These are phyloP conservation scores for Microdochium bolleyi DNA, from an alignment of 2,329 filamentous ascomycete genomes.

Conservation along the genomic window DNA sequence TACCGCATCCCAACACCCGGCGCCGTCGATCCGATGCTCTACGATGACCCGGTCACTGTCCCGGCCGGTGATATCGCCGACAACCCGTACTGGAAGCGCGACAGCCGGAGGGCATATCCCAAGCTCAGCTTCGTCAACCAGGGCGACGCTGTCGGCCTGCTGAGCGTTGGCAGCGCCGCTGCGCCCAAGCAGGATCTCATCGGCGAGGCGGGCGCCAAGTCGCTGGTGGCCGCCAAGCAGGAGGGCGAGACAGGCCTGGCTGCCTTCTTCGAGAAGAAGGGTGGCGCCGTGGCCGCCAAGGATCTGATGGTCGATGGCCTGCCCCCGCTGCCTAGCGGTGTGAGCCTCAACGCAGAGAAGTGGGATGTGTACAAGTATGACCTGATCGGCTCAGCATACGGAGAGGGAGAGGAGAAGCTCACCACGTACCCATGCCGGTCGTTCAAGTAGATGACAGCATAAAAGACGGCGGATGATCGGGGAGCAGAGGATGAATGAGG, in stretches of 20 bases:
- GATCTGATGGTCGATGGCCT: slow-evolving; percentile 71
- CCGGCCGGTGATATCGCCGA: slow-evolving; percentile 85
- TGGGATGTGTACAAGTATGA: slow-evolving; percentile 64
- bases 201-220: slow-evolving; percentile 60
- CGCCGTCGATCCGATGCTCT: slow-evolving; percentile 58
- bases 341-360: slow-evolving; percentile 39
- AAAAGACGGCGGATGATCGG: not conserved
- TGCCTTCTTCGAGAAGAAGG: slow-evolving; percentile 62
- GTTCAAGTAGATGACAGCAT: slow-evolving; percentile 38
- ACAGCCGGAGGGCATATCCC: slow-evolving; percentile 76
- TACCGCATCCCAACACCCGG: slow-evolving; percentile 84
- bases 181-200: slow-evolving; percentile 77
- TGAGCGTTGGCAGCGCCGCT: slow-evolving; percentile 76
- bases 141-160: slow-evolving; percentile 74
- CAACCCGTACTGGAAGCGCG: slow-evolving; percentile 96
- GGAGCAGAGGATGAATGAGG: not conserved
- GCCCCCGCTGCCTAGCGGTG: slow-evolving; percentile 78
- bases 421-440: slow-evolving; percentile 56
- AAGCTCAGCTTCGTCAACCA: slow-evolving; percentile 73
- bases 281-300: slow-evolving; percentile 27
- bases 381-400: slow-evolving; percentile 29
- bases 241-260: slow-evolving; percentile 69
- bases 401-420: not conserved
- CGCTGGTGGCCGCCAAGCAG: slow-evolving; percentile 66
- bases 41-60: slow-evolving; percentile 75